Evolutionary conservation across 257 asterid species (phyloP).

Genomic region (Thymus mandschuricus): DNA sequence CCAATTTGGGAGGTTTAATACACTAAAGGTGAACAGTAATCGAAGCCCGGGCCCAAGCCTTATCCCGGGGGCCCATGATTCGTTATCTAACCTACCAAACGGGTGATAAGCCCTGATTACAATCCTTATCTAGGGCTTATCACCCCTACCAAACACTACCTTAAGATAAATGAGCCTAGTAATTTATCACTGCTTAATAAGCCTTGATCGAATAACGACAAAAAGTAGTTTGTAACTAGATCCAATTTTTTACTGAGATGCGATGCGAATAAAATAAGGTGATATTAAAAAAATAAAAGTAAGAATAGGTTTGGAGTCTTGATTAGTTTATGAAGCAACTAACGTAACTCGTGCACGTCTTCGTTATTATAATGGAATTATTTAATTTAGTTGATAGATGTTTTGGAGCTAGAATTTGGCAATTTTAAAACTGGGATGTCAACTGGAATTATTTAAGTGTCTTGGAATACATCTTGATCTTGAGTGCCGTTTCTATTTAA

Average conservation of each 20-base stretch:
- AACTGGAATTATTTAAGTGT: neutral
- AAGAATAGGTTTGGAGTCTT: neutral
- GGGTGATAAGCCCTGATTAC: too few species aligned
- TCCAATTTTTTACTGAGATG: conserved; percentile 7
- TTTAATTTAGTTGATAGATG: neutral
- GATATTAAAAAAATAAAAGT: neutral
- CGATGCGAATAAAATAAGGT: neutral
- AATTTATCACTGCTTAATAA: too few species aligned
- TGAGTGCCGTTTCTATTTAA: neutral
- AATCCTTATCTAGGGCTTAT: too few species aligned
- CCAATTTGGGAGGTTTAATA: too few species aligned
- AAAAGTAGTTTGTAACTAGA: neutral
- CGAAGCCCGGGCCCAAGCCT: too few species aligned
- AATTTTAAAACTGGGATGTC: neutral
- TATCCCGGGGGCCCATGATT: too few species aligned
- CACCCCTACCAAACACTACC: too few species aligned
- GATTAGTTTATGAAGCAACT: neutral
- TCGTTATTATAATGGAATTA: neutral
- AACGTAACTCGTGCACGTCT: conserved; percentile 25
- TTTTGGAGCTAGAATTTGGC: neutral
- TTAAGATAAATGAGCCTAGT: neutral
- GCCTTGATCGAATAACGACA: neutral
- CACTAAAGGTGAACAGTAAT: too few species aligned
- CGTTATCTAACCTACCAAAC: too few species aligned
- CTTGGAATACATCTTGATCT: neutral